A percentile compares a stretch with the other conserved stretches of the same genome.
Conservation (phyloP, 805 yeast genomes). For the Blastobotrys mokoenaii region DNA sequence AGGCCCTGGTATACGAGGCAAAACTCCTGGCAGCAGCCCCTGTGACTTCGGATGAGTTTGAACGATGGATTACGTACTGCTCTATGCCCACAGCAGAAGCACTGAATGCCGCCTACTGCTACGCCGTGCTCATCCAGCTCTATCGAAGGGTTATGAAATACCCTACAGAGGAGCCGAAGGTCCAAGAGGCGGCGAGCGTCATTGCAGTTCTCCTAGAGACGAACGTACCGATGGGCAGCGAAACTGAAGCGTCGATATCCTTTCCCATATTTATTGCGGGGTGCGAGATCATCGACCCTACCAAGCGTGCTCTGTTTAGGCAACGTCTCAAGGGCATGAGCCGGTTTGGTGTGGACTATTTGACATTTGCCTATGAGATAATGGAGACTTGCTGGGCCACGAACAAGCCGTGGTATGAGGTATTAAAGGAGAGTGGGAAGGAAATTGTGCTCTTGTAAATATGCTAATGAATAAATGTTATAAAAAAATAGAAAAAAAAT, state of each 20-base stretch:
- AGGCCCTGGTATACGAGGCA: too few species aligned
- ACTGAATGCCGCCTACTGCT: constrained; percentile 36
- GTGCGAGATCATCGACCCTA: constrained; percentile 41
- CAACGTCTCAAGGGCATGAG: constrained; percentile 36
- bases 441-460: constrained; percentile 33
- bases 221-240: constrained; percentile 37
- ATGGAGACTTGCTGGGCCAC: constrained; percentile 48
- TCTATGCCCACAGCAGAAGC: too few species aligned
- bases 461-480: neutral
- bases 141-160: constrained; percentile 47
- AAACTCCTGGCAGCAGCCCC: too few species aligned
- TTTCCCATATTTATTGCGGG: constrained; percentile 51
- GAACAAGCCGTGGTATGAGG: constrained; percentile 43
- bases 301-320: constrained; percentile 30
- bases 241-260: constrained; percentile 47
- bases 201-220: constrained; percentile 32
- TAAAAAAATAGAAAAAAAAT: neutral
- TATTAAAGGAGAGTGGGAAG: constrained; percentile 34
- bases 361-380: constrained; percentile 38
- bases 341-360: constrained; percentile 36
- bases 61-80: too few species aligned
- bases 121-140: constrained; percentile 46
- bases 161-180: constrained; percentile 37
- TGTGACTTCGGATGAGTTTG: too few species aligned
- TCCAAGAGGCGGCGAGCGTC: constrained; percentile 40